Percentiles rank a stretch among this genome's conserved stretches.
These are phyloP conservation scores for Omphalotus guepiniiformis DNA, from an alignment of 768 basidiomycete species.

Conservation along the genomic window DNA sequence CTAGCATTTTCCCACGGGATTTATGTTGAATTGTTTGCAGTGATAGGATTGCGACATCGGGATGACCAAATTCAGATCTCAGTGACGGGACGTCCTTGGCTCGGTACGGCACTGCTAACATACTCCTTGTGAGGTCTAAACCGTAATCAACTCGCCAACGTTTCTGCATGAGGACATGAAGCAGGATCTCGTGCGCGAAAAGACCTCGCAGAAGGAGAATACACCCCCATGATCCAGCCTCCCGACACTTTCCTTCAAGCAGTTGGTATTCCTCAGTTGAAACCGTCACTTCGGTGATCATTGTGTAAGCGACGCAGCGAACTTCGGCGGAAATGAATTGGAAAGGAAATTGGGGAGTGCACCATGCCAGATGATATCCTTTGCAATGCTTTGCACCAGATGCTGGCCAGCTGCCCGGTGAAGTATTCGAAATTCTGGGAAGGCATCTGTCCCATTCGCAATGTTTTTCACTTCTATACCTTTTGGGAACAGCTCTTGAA, in stretches of 20 bases:
- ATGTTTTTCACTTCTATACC: conserved; percentile 17
- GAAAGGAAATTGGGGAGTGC: no score
- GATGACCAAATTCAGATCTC: conserved; percentile 49
- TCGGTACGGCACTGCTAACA: conserved; percentile 50
- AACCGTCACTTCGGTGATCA: no score
- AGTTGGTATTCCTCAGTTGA: no score
- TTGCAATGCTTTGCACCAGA: conserved; percentile 14
- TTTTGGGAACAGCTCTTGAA: conserved; percentile 13
- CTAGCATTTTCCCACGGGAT: no score
- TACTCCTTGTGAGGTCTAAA: conserved; percentile 34
- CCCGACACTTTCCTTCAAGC: conserved; percentile 14
- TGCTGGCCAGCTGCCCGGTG: conserved; percentile 11
- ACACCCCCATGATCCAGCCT: conserved; percentile 26
- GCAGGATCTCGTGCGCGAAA: conserved; percentile 36
- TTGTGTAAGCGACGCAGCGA: no score
- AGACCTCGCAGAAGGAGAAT: conserved; percentile 44
- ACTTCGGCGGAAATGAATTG: no score
- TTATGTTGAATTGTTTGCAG: no score
- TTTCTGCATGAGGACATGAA: conserved; percentile 30
- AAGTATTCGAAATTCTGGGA: conserved; percentile 15
- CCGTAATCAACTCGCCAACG: conserved; percentile 54
- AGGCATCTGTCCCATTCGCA: conserved; percentile 5
- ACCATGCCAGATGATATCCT: conserved; percentile 20
- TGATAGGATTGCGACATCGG: conserved; percentile 44
- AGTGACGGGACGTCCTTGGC: conserved; percentile 47